A percentile compares a stretch with the other conserved stretches of the same genome.
phyloP scores from a whole-genome alignment of 768 basidiomycete genomes.

The Auriscalpium orientale region DNA sequence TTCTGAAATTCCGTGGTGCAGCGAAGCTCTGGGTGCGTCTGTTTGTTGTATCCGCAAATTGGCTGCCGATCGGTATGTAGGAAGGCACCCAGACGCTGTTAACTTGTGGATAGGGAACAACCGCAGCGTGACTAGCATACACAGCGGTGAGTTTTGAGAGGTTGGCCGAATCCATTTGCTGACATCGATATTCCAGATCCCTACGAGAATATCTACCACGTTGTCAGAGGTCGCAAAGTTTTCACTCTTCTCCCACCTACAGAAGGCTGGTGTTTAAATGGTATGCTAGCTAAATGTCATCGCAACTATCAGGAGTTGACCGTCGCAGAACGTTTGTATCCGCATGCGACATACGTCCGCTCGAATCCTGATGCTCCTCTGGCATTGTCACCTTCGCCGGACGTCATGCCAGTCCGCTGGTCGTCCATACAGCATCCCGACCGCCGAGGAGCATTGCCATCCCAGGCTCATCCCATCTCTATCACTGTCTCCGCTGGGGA shows the following conservation, averaged over 20 bases:
- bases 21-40: slow-evolving; percentile 61
- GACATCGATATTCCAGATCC: slow-evolving; percentile 44
- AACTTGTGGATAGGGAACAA: slow-evolving; percentile 89
- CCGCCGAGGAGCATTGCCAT: slow-evolving; percentile 35
- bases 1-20: slow-evolving; percentile 64
- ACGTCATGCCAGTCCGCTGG: slow-evolving; percentile 63
- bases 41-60: background rate
- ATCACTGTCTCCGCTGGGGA: slow-evolving; percentile 67
- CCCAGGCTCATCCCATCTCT: slow-evolving; percentile 54
- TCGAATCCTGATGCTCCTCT: slow-evolving; percentile 17
- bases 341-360: slow-evolving; percentile 52
- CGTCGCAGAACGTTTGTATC: slow-evolving; percentile 46
- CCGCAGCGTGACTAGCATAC: slow-evolving; percentile 74
- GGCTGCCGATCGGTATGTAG: slow-evolving; percentile 25
- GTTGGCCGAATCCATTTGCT: background rate
- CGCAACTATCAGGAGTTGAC: background rate
- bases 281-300: slow-evolving; percentile 31
- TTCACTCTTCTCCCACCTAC: slow-evolving; percentile 85
- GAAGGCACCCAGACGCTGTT: slow-evolving; percentile 72
- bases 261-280: slow-evolving; percentile 79
- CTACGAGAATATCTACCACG: slow-evolving; percentile 91
- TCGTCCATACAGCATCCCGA: slow-evolving; percentile 64
- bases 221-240: slow-evolving; percentile 76
- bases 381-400: slow-evolving; percentile 49
- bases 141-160: slow-evolving; percentile 54